Conservation (phyloP, 371 early-diverging fungal genomes). For the Apophysomyces sp. region DNA sequence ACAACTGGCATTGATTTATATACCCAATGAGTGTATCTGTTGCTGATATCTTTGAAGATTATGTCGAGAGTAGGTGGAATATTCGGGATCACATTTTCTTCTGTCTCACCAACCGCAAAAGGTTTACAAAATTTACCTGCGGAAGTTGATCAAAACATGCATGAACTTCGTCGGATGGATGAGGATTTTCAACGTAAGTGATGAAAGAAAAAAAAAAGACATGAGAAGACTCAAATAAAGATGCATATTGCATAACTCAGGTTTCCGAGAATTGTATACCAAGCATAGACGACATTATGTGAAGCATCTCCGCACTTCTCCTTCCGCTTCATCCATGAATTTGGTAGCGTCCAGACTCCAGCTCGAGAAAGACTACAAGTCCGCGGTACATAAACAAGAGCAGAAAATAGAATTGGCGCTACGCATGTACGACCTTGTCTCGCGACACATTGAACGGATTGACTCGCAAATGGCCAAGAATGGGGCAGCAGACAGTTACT, state of each 20-base stretch:
- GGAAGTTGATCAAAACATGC: slow-evolving; percentile 56
- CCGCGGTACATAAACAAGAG: slow-evolving; percentile 49
- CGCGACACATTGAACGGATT: slow-evolving; percentile 49
- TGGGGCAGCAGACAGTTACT: slow-evolving; percentile 32
- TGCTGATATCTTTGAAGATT: slow-evolving; percentile 53
- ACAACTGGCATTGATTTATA: neutral
- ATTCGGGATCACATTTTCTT: neutral
- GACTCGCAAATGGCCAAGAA: slow-evolving; percentile 49
- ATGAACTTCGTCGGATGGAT: slow-evolving; percentile 53
- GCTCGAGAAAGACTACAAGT: slow-evolving; percentile 44
- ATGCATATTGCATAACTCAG: slow-evolving; percentile 8
- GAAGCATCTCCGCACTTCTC: slow-evolving; percentile 15
- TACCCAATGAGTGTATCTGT: slow-evolving; percentile 40
- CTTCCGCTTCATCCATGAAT: slow-evolving; percentile 13
- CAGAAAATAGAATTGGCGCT: slow-evolving; percentile 50
- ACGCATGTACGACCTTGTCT: slow-evolving; percentile 50
- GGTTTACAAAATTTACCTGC: slow-evolving; percentile 50
- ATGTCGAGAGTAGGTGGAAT: slow-evolving; percentile 43
- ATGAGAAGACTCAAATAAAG: slow-evolving; percentile 3
- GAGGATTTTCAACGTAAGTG: slow-evolving; percentile 51
- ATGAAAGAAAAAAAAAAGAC: neutral
- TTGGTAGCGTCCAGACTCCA: slow-evolving; percentile 26
- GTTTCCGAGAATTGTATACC: slow-evolving; percentile 23
- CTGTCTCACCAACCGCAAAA: slow-evolving; percentile 6
- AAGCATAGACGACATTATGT: slow-evolving; percentile 28